Evolutionary conservation across 2,329 filamentous ascomycete species (phyloP), one percentile per base, ranked within the genome.

Genomic region (Magnaporthiopsis incrustans): DNA sequence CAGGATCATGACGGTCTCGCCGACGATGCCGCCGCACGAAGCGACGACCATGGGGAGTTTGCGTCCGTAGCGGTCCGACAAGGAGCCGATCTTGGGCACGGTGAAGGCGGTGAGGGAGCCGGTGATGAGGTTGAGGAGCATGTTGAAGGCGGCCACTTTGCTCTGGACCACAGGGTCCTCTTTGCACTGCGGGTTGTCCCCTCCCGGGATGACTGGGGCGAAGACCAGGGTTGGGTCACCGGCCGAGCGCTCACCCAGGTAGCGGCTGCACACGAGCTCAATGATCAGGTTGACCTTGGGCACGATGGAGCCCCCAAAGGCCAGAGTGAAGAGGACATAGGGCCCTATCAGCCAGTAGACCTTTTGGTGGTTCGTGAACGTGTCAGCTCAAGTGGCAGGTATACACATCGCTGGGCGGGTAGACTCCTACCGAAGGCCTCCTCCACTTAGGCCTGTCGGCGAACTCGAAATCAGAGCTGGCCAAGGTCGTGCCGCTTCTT

Each of bases 281-380:
- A 96, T 82, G 67, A 96, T 91, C 76, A 97, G 78, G 71, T 97
- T 96, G 67, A 97, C 81, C 74, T 90, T 95, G 12, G 94, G 93
- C 11, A 97, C 91, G 10, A 95, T 80, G 8, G 91, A 85, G 64
- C 91, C 92, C 38, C 94, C 95, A 74, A 95, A 94, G 0, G 93
- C 92, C 63, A 96, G 79, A 0, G 92, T 91, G 72, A 92, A 94
- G 59, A 97, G 76, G 64, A 90, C 81, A 75, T 93, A 95, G 0
- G 92, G 90, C 0, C 84, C 85, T 10, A 98, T 75, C 5, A 98
- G 81, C 91, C 92, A 98, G 75, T 82, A 91, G 63, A 96, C 85
- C 90, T 91, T 66, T 44, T 18, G 30, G 27, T n/a, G n/a, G 18
- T 35, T 53, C 64, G 66, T 61, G 67, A 63, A 61, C 59, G 61